Conservation (phyloP, 306 rosid species). For the Prunus davidiana region DNA sequence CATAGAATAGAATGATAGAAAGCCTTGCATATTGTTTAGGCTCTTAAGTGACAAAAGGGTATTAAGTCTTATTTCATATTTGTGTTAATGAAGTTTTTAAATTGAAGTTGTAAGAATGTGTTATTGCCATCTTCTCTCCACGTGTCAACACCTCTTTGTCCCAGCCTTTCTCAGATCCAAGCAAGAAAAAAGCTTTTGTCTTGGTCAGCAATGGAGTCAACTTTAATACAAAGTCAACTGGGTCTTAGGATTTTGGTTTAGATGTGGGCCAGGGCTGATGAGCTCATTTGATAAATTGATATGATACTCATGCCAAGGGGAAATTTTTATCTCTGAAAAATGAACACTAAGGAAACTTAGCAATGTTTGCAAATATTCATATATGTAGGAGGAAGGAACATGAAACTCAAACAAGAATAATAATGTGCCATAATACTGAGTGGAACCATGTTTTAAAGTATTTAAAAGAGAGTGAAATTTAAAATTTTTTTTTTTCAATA, state of each 20-base stretch:
- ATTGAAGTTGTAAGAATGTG: too few species aligned
- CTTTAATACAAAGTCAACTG: constrained; percentile 34
- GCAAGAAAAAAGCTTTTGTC: constrained; percentile 14
- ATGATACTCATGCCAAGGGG: too few species aligned
- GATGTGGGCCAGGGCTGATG: not conserved
- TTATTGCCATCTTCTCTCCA: not conserved
- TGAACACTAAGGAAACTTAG: not conserved
- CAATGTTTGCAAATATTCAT: not conserved
- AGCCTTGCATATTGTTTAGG: too few species aligned
- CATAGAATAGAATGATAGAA: too few species aligned
- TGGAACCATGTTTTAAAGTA: not conserved
- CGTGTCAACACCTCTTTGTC: constrained; percentile 1
- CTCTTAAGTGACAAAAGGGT: too few species aligned
- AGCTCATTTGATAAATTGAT: not conserved
- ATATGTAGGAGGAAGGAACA: not conserved
- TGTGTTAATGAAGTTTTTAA: too few species aligned
- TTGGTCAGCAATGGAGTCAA: constrained; percentile 19
- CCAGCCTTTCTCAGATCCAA: constrained; percentile 19
- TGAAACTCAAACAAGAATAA: not conserved
- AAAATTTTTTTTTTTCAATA: not conserved
- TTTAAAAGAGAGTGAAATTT: not conserved
- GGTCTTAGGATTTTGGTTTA: not conserved
- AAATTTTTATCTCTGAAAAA: too few species aligned
- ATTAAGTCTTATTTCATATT: too few species aligned
- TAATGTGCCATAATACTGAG: not conserved